phyloP scores from a whole-genome alignment of 805 yeast species.

The Candida chauliodis region DNA sequence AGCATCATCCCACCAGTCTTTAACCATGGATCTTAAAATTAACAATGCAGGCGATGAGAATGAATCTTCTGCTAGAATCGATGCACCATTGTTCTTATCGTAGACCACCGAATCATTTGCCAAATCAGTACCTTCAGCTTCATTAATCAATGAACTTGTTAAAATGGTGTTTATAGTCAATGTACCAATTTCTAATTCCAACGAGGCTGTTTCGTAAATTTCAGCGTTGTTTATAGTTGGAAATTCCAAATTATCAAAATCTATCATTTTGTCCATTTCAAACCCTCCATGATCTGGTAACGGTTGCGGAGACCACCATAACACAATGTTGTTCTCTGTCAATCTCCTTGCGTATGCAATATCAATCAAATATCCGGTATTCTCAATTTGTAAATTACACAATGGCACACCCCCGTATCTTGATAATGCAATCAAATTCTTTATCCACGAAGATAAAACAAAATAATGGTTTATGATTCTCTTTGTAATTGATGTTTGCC shows the following conservation, averaged over 20 bases:
- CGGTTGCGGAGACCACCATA: constrained; percentile 92
- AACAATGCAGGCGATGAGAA: constrained; percentile 73
- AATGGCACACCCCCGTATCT: constrained; percentile 78
- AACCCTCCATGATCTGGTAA: constrained; percentile 82
- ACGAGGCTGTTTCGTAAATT: constrained; percentile 67
- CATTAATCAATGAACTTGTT: constrained; percentile 78
- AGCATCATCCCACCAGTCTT: constrained; percentile 94
- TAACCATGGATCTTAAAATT: constrained; percentile 70
- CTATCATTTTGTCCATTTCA: constrained; percentile 57
- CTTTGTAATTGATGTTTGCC: constrained; percentile 70
- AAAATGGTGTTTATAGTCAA: constrained; percentile 82
- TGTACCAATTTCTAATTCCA: constrained; percentile 77
- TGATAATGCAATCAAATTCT: constrained; percentile 61
- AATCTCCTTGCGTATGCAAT: constrained; percentile 80
- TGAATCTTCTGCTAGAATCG: constrained; percentile 73
- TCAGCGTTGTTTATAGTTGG: constrained; percentile 77
- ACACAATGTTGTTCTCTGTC: constrained; percentile 57
- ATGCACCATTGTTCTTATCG: constrained; percentile 38
- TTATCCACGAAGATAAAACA: constrained; percentile 69
- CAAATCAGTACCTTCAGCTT: constrained; percentile 81
- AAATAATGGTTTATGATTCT: constrained; percentile 68
- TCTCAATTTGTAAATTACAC: constrained; percentile 78
- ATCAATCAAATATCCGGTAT: constrained; percentile 77
- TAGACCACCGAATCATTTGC: constrained; percentile 44
- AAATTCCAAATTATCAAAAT: constrained; percentile 59